Percentiles rank a stretch among this genome's conserved stretches.
Evolutionary conservation across 148 eudicot genomes (phyloP).

Genomic region (Pharnaceum exiguum): DNA sequence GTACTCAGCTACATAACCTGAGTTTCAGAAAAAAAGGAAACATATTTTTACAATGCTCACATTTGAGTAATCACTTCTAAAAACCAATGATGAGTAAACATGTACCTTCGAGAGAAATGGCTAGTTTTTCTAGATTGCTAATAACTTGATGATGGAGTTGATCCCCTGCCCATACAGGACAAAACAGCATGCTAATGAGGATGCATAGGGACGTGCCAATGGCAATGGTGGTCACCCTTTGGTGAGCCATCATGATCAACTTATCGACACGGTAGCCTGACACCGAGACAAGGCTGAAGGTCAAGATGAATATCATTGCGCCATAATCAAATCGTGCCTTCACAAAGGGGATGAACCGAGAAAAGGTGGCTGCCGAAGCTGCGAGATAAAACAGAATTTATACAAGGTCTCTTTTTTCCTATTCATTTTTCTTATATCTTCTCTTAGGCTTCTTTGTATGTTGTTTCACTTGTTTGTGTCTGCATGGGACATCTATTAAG

Average conservation of each 20-base stretch:
- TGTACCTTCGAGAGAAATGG: conserved; percentile 68
- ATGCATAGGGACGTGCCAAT: conserved; percentile 78
- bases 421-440: neutral
- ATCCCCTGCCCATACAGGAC: conserved; percentile 83
- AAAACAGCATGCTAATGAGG: conserved; percentile 52
- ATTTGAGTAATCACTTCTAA: too few species aligned
- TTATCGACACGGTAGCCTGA: conserved; percentile 83
- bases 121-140: conserved; percentile 63
- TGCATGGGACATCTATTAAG: neutral
- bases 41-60: neutral
- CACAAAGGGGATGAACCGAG: conserved; percentile 74
- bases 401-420: neutral
- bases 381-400: conserved; percentile 20
- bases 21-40: neutral
- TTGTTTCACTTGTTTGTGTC: neutral
- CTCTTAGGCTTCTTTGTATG: neutral
- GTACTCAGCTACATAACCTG: conserved; percentile 62
- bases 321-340: conserved; percentile 87
- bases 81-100: neutral
- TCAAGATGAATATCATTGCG: conserved; percentile 84
- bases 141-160: conserved; percentile 58
- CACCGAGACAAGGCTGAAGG: conserved; percentile 76
- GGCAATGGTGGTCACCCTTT: conserved; percentile 57
- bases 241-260: conserved; percentile 57
- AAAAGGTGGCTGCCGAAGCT: conserved; percentile 74